Percentiles rank a stretch among this genome's conserved stretches.
Evolutionary conservation across 495 filamentous ascomycete genomes (phyloP).

Genomic region (Pseudoneurospora amorphoporcata): DNA sequence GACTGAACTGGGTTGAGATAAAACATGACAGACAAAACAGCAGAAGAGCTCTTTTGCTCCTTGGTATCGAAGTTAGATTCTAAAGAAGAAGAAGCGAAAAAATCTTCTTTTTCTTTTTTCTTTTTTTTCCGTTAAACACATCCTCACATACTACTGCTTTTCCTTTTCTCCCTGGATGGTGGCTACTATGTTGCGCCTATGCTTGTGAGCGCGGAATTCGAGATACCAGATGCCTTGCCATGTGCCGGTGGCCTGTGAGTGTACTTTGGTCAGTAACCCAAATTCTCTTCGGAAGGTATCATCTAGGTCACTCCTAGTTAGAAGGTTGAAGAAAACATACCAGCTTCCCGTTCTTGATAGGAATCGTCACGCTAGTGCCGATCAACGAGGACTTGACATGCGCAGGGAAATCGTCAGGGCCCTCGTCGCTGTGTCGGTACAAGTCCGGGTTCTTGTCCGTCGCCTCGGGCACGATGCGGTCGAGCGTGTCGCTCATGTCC

Average conservation of each 20-base stretch:
- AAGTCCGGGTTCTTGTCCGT: slow-evolving; percentile 51
- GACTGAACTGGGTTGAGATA: neutral
- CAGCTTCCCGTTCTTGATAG: slow-evolving; percentile 76
- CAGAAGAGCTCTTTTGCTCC: neutral
- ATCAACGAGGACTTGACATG: slow-evolving; percentile 89
- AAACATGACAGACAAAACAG: neutral
- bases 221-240: slow-evolving; percentile 91
- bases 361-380: slow-evolving; percentile 78
- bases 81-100: slow-evolving; percentile 5
- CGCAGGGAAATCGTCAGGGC: slow-evolving; percentile 37
- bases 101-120: slow-evolving; percentile 7
- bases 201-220: slow-evolving; percentile 72
- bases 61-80: neutral
- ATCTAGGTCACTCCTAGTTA: no score
- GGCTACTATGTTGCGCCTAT: slow-evolving; percentile 73
- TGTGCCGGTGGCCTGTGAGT: slow-evolving; percentile 35
- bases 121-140: neutral
- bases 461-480: slow-evolving; percentile 75
- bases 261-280: neutral
- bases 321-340: slow-evolving; percentile 31
- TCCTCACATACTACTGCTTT: neutral
- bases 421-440: slow-evolving; percentile 60
- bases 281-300: no score
- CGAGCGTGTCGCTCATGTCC: slow-evolving; percentile 91
- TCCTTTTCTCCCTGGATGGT: slow-evolving; percentile 89